Evolutionary conservation across 805 yeast species (phyloP).

Genomic region (Zygosaccharomyces rouxii): DNA sequence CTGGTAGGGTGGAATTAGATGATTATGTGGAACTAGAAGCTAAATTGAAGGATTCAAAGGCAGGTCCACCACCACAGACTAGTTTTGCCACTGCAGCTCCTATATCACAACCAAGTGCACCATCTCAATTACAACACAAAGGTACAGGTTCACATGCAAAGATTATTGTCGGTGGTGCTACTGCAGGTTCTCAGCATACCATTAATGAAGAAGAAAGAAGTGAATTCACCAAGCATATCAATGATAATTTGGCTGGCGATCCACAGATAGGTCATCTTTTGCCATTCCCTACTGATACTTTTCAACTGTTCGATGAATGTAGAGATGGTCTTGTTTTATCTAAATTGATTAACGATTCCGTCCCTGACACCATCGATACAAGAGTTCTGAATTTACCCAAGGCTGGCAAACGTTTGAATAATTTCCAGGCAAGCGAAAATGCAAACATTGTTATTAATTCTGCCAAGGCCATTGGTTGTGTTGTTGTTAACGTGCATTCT

Average conservation of each 20-base stretch:
- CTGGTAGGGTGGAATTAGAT: constrained; percentile 94
- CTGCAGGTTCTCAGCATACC: constrained; percentile 93
- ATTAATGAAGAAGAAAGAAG: constrained; percentile 95
- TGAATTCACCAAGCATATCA: constrained; percentile 94
- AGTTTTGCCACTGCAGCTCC: constrained; percentile 31
- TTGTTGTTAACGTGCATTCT: constrained; percentile 95
- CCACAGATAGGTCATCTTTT: constrained; percentile 74
- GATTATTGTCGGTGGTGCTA: constrained; percentile 77
- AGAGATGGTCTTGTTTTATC: constrained; percentile 91
- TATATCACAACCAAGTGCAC: constrained; percentile 31
- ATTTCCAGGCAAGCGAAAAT: constrained; percentile 93
- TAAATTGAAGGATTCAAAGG: constrained; percentile 54
- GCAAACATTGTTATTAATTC: constrained; percentile 97
- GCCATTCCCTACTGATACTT: constrained; percentile 90
- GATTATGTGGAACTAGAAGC: constrained; percentile 86
- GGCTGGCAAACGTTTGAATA: constrained; percentile 74
- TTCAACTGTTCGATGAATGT: constrained; percentile 95
- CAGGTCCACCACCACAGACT: constrained; percentile 31
- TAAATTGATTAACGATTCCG: constrained; percentile 92
- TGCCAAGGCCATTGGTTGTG: constrained; percentile 98
- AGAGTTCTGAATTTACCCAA: constrained; percentile 91
- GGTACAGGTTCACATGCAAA: constrained; percentile 61
- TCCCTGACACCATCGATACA: constrained; percentile 96
- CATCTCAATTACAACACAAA: constrained; percentile 41
- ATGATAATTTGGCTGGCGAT: constrained; percentile 87